Evolutionary conservation across 306 rosid species (phyloP).

Genomic region (Datisca glomerata): DNA sequence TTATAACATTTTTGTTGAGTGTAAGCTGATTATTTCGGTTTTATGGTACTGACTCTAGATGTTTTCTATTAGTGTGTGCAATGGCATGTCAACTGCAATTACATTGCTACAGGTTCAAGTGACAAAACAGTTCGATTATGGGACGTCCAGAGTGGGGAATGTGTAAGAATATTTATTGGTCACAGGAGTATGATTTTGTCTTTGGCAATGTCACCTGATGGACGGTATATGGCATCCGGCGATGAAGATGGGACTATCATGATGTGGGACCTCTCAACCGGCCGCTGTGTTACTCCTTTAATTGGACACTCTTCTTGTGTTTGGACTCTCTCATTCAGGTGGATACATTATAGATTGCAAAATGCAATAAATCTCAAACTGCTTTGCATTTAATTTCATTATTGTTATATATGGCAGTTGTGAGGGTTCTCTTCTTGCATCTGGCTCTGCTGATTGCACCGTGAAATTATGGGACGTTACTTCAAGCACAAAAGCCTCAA

Average conservation of each 20-base stretch:
- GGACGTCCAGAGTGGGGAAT: constrained; percentile 95
- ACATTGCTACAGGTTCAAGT: constrained; percentile 93
- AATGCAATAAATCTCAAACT: not conserved
- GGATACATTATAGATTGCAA: not conserved
- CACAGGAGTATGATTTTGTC: constrained; percentile 91
- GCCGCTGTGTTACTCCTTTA: constrained; percentile 76
- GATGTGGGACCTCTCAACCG: constrained; percentile 98
- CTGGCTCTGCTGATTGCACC: constrained; percentile 93
- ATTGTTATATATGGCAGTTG: constrained; percentile 33
- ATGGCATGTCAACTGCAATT: constrained; percentile 99
- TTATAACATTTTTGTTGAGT: too few species aligned
- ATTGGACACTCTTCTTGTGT: constrained; percentile 85
- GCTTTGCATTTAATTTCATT: not conserved
- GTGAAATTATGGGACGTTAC: constrained; percentile 93
- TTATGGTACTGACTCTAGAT: too few species aligned
- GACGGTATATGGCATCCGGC: constrained; percentile 90
- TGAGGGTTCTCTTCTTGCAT: constrained; percentile 89
- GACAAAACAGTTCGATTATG: constrained; percentile 92
- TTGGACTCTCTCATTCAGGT: constrained; percentile 96
- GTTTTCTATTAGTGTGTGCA: constrained; percentile 99
- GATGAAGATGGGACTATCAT: constrained; percentile 93
- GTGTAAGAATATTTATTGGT: constrained; percentile 90
- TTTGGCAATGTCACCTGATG: constrained; percentile 93
- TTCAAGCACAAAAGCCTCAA: constrained; percentile 60
- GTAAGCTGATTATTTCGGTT: too few species aligned